These are phyloP conservation scores for Tetrapyrgos nigripes DNA, from an alignment of 1,284 basidiomycete species.

Conservation along the genomic window DNA sequence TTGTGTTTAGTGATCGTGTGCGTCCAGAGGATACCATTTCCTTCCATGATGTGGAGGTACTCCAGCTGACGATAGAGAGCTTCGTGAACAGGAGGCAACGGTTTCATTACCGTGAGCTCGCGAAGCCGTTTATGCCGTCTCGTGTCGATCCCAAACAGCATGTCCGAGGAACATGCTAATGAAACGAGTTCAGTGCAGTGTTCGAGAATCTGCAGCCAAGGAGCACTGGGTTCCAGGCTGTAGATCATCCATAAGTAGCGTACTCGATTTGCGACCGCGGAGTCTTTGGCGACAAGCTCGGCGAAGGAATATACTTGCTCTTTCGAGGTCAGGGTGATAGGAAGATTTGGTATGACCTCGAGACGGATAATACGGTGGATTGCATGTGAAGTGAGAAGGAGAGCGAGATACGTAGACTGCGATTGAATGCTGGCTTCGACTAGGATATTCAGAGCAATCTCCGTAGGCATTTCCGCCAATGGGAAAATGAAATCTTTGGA, in stretches of 20 bases:
- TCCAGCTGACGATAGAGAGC: neutral
- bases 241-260: constrained; percentile 20
- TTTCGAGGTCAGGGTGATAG: constrained; percentile 12
- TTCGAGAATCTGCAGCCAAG: constrained; percentile 27
- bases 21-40: neutral
- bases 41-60: neutral
- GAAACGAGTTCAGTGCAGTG: constrained; percentile 33
- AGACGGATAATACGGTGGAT: constrained; percentile 13
- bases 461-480: constrained; percentile 20
- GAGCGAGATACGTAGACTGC: constrained; percentile 19
- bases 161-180: constrained; percentile 31
- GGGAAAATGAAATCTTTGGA: too few relatives aligned
- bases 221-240: neutral
- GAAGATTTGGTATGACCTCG: constrained; percentile 11
- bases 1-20: neutral
- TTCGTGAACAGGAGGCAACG: neutral
- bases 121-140: neutral
- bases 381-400: constrained; percentile 19
- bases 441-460: constrained; percentile 19
- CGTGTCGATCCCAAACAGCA: constrained; percentile 5
- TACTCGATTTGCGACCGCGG: constrained; percentile 16
- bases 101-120: constrained; percentile 15
- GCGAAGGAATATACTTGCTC: constrained; percentile 15
- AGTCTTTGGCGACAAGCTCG: constrained; percentile 3
- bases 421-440: constrained; percentile 12